Base-by-base conservation (phyloP, 192 early-diverging fungal genomes). In the Coemansia umbellata region DNA sequence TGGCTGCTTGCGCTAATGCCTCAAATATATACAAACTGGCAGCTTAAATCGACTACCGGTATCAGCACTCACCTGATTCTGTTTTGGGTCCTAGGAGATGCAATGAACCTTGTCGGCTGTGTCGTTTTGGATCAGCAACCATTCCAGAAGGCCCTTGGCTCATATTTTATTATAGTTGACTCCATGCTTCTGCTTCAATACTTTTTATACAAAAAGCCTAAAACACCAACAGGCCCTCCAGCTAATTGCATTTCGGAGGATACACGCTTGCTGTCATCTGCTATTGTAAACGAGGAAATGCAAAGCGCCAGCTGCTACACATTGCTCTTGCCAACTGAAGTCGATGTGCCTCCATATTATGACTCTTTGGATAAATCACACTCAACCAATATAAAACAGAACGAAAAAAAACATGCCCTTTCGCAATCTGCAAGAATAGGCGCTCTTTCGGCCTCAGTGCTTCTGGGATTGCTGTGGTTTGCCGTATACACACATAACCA, bases 21-120 rank as follows among this genome's bases (percentile, higher is more conserved):
- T 0, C 67, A 69, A 24, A 50, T 69, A 6, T 26, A 62, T 43
- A 42, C 40, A 19, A 69, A 69, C 50, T 69, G 67, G 67, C 48
- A 36, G n/a, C 22, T 33, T 31, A 60, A 53, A 30, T 63, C 53
- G 1, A 53, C 67, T 4, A 60, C 50, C 6, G 60, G 59, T 3
- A 50, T 69, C 11, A 58, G 59, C 28, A 44, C 39, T 0, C 30
- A 32, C 8, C 47, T 69, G 21, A 45, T 69, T 0, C 9, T 48
- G 35, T 43, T 69, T 8, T 69, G 67, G 67, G 35, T 60, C 21
- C 44, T 58, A 71, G 89, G 89, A 18, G 90, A 92, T 53, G 40
- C 84, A 37, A 78, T 81, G 47, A 90, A 88, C 59, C 58, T 90
- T 4, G 54, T 86, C 35, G 90, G 88, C 10, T 83, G 86, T 19